phyloP scores from a whole-genome alignment of 2,329 filamentous ascomycete genomes.

The Chaetomium strumarium region DNA sequence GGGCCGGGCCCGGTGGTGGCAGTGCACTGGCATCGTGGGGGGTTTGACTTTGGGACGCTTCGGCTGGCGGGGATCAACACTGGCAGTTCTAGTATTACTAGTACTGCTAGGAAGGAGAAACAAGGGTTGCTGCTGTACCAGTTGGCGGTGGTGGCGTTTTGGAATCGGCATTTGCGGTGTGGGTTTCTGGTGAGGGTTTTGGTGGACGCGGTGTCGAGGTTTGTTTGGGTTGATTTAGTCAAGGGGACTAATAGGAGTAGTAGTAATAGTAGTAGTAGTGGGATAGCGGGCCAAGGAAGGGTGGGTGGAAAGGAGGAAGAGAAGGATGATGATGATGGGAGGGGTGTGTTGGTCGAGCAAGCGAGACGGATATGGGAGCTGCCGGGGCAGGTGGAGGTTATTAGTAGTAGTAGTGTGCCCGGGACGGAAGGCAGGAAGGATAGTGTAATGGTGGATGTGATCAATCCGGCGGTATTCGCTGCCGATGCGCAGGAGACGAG shows the following conservation, averaged over 20 bases:
- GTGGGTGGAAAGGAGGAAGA: too few species aligned
- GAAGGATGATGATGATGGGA: neutral
- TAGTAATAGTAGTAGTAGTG: too few species aligned
- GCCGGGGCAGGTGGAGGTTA: conserved; percentile 16
- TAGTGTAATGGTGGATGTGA: conserved; percentile 15
- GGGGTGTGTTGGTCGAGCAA: conserved; percentile 6
- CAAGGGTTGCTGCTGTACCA: conserved; percentile 14
- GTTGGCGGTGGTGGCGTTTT: conserved; percentile 20
- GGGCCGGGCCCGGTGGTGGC: too few species aligned
- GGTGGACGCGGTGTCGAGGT: conserved; percentile 8
- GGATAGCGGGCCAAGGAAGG: too few species aligned
- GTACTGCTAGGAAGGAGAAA: neutral
- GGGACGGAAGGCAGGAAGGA: too few species aligned
- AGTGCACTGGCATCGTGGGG: too few species aligned
- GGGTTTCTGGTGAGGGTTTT: conserved; percentile 20
- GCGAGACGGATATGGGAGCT: conserved; percentile 16
- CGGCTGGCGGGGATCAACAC: conserved; percentile 10
- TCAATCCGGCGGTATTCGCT: conserved; percentile 8
- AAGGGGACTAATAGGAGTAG: too few species aligned
- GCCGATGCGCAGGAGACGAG: neutral
- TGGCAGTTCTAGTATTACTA: too few species aligned
- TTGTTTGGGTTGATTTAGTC: conserved; percentile 1
- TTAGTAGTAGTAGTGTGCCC: too few species aligned
- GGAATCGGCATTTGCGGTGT: conserved; percentile 16
- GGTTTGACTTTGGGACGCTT: conserved; percentile 17